phyloP scores from a whole-genome alignment of 2,329 filamentous ascomycete genomes.

The Beauveria sp. region DNA sequence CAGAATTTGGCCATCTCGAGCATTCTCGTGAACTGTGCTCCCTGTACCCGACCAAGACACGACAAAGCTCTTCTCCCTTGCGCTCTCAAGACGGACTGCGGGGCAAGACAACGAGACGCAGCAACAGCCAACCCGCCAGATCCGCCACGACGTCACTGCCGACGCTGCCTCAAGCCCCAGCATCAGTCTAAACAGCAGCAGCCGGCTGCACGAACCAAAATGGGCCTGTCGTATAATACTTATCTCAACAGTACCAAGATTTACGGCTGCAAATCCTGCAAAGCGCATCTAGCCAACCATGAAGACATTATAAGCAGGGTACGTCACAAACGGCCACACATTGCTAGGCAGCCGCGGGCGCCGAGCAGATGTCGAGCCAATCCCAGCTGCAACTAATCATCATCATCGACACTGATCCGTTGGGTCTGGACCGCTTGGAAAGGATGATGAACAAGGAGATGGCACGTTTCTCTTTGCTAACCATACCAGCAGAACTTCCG shows the following conservation, averaged over 20 bases:
- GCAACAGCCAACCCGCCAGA: background rate
- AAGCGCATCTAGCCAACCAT: constrained; percentile 89
- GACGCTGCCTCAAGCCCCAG: background rate
- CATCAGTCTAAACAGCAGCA: background rate
- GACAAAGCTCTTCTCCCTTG: background rate
- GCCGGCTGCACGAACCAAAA: constrained; percentile 28
- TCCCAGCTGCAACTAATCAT: background rate
- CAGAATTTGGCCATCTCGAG: background rate
- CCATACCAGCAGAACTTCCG: constrained; percentile 73
- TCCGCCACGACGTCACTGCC: background rate
- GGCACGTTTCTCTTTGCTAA: background rate
- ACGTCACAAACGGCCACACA: constrained; percentile 26
- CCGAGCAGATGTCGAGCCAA: background rate
- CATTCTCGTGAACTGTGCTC: background rate
- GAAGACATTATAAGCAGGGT: constrained; percentile 94
- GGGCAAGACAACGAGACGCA: background rate
- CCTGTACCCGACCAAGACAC: background rate
- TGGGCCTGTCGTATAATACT: constrained; percentile 87
- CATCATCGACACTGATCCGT: too few relatives aligned
- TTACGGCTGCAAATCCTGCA: constrained; percentile 90
- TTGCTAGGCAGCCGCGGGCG: background rate
- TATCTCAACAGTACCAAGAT: constrained; percentile 83
- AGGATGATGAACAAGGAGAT: background rate
- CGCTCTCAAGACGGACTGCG: background rate
- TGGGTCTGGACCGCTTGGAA: background rate